Evolutionary conservation across 192 early-diverging fungal genomes (phyloP), one percentile per base, ranked within the genome.

Genomic region (Backusella morwellensis): DNA sequence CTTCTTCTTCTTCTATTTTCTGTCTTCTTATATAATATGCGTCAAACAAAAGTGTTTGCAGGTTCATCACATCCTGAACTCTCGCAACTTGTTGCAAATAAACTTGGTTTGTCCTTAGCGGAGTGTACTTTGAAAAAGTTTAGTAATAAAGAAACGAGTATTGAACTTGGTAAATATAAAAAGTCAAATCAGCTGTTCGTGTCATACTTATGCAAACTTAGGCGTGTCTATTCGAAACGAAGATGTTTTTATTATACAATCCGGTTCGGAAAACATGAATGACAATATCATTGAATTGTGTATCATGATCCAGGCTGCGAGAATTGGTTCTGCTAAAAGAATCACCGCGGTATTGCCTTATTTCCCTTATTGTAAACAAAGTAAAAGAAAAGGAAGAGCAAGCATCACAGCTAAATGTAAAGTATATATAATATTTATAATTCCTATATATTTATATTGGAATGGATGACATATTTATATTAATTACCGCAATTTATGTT

Each of bases 271-370:
- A 35, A 87, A 95, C 73, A 97, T 97, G 88, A 97, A 97, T 86
- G 98, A 99, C 90, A 92, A 97, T 86, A 85, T 99, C 72, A 96
- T 97, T 87, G 98, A 99, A 84, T 88, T 99, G 68, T 90, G 97
- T 68, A 98, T 99, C 81, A 97, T 99, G 91, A 97, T 98, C 82
- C 92, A 94, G 74, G 98, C 98, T 40, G 98, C 97, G 86, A 93
- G 93, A 75, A 97, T 95, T 36, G 96, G 95, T 75, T 95, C 93
- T 19, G 96, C 97, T 41, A 89, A 91, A 50, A 88, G 95, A 74
- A 94, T 98, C 83, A 98, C 95, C 0, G 98, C 95, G 7, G 95
- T 99, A 14, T 90, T 98, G 35, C 98, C 97, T 32, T 95, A 95
- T 78, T 99, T 97, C 82, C 96, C 97, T 6, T 99, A 99, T 82